A percentile compares a stretch with the other conserved stretches of the same genome.
These are phyloP conservation scores for Lycium ferocissimum DNA, from an alignment of 257 asterid species.

Conservation along the genomic window DNA sequence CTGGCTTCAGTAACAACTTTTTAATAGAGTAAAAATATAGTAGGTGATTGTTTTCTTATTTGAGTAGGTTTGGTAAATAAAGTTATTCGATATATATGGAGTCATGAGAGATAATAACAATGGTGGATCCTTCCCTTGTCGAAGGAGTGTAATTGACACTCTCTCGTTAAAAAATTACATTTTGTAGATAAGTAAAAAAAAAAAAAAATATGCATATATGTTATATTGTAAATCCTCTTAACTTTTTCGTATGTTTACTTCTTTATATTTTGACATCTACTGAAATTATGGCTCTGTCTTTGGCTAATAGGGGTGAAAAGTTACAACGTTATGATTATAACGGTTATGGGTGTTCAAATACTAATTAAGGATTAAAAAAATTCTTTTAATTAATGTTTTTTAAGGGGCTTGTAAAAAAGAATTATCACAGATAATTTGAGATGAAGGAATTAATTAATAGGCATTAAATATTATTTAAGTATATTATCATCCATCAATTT, in stretches of 20 bases:
- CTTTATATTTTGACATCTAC: not conserved
- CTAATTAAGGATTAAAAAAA: too few species aligned
- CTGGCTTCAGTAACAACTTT: not conserved
- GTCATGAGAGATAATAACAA: not conserved
- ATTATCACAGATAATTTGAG: too few species aligned
- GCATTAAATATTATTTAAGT: too few species aligned
- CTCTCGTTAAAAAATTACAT: not conserved
- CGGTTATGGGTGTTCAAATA: too few species aligned
- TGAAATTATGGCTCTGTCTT: not conserved
- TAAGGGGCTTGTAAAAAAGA: too few species aligned
- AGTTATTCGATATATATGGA: not conserved
- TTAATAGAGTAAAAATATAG: too few species aligned
- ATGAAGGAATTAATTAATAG: too few species aligned
- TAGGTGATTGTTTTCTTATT: too few species aligned
- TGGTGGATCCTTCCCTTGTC: not conserved
- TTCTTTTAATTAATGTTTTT: too few species aligned
- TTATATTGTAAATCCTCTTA: not conserved
- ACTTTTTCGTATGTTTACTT: not conserved
- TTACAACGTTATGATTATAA: too few species aligned
- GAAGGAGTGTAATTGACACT: not conserved
- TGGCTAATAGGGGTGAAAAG: not conserved
- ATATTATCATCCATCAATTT: too few species aligned
- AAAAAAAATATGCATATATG: not conserved
- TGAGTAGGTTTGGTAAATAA: too few species aligned
- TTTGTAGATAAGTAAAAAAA: not conserved